Evolutionary conservation across 495 filamentous ascomycete species (phyloP).

Genomic region (Podospora sp.): DNA sequence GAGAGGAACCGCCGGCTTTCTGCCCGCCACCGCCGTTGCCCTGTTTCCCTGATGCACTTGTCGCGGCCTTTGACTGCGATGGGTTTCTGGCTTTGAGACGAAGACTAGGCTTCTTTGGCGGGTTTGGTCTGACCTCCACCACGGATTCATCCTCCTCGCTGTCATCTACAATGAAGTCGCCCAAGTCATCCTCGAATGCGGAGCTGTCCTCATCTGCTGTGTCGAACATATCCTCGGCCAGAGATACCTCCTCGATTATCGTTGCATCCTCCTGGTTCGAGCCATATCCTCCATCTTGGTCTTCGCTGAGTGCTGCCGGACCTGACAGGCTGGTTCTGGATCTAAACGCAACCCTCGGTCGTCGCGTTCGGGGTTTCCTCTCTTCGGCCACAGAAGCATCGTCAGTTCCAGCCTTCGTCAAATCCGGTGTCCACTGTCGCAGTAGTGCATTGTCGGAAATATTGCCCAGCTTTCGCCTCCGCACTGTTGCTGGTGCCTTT

Average conservation of each 20-base stretch:
- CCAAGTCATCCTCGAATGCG: conserved; percentile 21
- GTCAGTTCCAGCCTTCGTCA: neutral
- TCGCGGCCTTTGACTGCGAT: conserved; percentile 1
- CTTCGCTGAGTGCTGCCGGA: conserved; percentile 21
- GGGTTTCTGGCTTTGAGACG: neutral
- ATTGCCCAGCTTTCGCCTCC: conserved; percentile 30
- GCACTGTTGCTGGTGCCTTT: conserved; percentile 21
- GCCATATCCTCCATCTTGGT: conserved; percentile 21
- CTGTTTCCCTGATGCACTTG: neutral
- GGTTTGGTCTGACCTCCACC: conserved; percentile 10
- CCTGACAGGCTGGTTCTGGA: conserved; percentile 28
- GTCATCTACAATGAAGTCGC: conserved; percentile 21
- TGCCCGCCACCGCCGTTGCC: neutral
- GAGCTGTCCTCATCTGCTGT: conserved; percentile 25
- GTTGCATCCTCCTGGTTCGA: conserved; percentile 32
- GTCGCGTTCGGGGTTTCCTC: conserved; percentile 6
- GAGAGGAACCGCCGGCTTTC: neutral
- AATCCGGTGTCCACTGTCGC: conserved; percentile 30
- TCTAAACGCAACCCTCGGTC: conserved; percentile 25
- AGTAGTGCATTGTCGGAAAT: conserved; percentile 28
- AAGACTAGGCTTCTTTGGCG: conserved; percentile 14
- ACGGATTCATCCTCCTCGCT: conserved; percentile 17
- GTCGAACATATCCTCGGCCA: conserved; percentile 24
- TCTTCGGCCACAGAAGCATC: neutral
- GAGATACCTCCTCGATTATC: conserved; percentile 29